These are phyloP conservation scores for Ogataea pilisensis DNA, from an alignment of 805 yeast genomes.

Conservation along the genomic window DNA sequence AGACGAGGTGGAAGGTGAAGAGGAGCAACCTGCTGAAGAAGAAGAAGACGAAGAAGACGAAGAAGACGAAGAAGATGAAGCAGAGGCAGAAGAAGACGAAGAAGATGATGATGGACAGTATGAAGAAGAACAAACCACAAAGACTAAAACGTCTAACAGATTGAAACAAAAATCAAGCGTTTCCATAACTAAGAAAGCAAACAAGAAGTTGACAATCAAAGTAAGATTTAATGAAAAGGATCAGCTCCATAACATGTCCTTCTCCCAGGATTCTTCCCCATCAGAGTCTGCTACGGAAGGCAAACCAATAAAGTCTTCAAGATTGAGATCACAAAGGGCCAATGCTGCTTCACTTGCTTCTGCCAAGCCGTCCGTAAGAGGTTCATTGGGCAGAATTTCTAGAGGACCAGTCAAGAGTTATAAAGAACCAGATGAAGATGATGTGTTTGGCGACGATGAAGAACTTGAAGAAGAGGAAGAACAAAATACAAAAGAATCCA, in stretches of 20 bases:
- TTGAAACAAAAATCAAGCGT: constrained; percentile 1
- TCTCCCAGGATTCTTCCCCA: neutral
- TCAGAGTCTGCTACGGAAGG: neutral
- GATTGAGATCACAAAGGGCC: neutral
- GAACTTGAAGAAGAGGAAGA: constrained; percentile 18
- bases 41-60: constrained; percentile 24
- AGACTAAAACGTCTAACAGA: constrained; percentile 1
- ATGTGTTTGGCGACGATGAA: constrained; percentile 21
- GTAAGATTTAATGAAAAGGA: constrained; percentile 10
- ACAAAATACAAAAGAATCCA: constrained; percentile 3
- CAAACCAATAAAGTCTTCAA: constrained; percentile 1
- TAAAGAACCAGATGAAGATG: constrained; percentile 20
- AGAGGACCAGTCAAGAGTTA: constrained; percentile 13
- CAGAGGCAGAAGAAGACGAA: constrained; percentile 1
- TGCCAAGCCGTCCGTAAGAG: neutral
- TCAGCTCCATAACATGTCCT: constrained; percentile 1
- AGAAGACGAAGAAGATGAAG: constrained; percentile 19
- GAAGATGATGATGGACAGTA: constrained; percentile 5
- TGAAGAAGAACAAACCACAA: neutral
- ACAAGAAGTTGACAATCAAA: constrained; percentile 29
- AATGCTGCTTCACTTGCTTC: neutral
- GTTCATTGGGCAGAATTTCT: constrained; percentile 5
- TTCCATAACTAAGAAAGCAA: constrained; percentile 17
- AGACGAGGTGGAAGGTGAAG: constrained; percentile 32
- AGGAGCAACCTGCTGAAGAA: constrained; percentile 6